Conservation (phyloP, 257 asterid species). For the Orobanche coerulescens region DNA sequence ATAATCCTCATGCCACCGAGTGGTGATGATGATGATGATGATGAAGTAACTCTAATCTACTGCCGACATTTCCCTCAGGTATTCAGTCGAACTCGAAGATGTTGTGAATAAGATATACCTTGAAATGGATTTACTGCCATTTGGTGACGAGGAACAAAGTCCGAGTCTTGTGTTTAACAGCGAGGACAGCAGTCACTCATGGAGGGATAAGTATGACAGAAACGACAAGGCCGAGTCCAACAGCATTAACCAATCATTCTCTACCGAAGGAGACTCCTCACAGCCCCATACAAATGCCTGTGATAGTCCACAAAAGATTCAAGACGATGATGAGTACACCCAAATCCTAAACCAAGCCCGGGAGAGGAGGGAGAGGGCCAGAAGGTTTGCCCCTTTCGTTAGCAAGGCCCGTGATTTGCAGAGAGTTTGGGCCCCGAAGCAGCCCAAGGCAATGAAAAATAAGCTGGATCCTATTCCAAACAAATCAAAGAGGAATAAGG, state of each 20-base stretch:
- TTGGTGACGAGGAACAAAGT: slow-evolving; percentile 78
- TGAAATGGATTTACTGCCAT: slow-evolving; percentile 76
- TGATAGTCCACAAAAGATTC: slow-evolving; percentile 23
- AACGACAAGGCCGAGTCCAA: slow-evolving; percentile 41
- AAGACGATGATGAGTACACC: slow-evolving; percentile 38
- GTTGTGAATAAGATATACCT: slow-evolving; percentile 47
- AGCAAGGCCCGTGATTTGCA: slow-evolving; percentile 66
- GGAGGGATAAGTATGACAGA: slow-evolving; percentile 52
- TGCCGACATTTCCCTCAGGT: too few relatives aligned
- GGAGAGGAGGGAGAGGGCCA: slow-evolving; percentile 62
- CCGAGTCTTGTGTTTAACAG: slow-evolving; percentile 54
- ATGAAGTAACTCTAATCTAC: too few relatives aligned
- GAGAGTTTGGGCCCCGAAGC: slow-evolving; percentile 90
- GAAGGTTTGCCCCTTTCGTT: slow-evolving; percentile 41
- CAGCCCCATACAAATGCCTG: slow-evolving; percentile 30
- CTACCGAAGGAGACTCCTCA: slow-evolving; percentile 44
- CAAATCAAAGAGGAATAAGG: slow-evolving; percentile 43
- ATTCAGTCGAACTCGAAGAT: slow-evolving; percentile 48
- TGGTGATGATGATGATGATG: too few relatives aligned
- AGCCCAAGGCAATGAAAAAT: slow-evolving; percentile 36
- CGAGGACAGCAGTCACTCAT: slow-evolving; percentile 88
- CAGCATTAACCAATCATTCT: slow-evolving; percentile 34
- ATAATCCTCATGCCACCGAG: too few relatives aligned
- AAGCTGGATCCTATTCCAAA: slow-evolving; percentile 40
- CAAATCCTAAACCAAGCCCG: slow-evolving; percentile 68